Conservation (phyloP, 352 stramenopile species). For the Phytophthora kernoviae region DNA sequence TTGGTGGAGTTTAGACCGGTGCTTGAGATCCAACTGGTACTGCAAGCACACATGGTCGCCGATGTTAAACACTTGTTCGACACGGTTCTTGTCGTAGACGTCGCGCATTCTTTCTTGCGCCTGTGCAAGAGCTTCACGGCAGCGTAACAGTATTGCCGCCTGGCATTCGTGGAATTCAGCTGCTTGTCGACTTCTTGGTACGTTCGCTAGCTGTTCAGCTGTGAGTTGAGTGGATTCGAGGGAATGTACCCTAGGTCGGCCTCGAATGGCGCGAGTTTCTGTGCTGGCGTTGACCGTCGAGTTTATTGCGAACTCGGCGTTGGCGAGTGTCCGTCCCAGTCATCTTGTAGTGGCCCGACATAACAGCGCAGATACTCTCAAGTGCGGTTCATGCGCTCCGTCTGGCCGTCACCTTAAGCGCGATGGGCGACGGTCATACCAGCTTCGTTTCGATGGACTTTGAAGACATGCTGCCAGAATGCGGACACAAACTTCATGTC, state of each 20-base stretch:
- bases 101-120: constrained; percentile 15
- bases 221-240: constrained; percentile 3
- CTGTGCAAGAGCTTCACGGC: constrained; percentile 9
- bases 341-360: constrained; percentile 12
- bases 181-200: background rate
- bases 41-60: constrained; percentile 21
- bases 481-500: constrained; percentile 18
- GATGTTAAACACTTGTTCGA: constrained; percentile 15
- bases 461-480: constrained; percentile 10
- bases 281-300: constrained; percentile 11
- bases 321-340: constrained; percentile 15
- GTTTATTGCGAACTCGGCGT: constrained; percentile 6
- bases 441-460: constrained; percentile 11
- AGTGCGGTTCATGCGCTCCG: constrained; percentile 11
- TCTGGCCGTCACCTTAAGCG: constrained; percentile 14
- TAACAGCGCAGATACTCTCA: constrained; percentile 12
- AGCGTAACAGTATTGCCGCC: constrained; percentile 5
- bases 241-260: constrained; percentile 15
- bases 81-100: constrained; percentile 14
- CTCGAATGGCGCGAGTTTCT: constrained; percentile 21
- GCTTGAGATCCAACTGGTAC: constrained; percentile 12
- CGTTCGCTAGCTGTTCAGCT: background rate
- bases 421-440: constrained; percentile 10
- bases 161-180: constrained; percentile 15
- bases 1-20: constrained; percentile 19